Evolutionary conservation across 2,329 filamentous ascomycete species (phyloP).

Genomic region (Parascedosporium putredinis): DNA sequence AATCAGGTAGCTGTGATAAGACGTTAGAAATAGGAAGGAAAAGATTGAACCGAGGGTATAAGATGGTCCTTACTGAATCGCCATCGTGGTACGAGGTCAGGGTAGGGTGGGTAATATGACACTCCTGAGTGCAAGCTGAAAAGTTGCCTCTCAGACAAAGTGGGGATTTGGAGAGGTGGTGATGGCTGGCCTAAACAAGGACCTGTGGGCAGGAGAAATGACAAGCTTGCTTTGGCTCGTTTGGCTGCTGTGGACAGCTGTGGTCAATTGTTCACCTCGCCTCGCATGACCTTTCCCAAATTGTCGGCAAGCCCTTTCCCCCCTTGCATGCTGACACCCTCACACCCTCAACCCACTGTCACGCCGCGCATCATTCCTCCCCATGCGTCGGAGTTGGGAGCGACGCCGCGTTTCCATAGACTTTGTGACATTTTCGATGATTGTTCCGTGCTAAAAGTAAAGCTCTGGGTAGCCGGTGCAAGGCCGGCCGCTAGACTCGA

Average conservation of each 20-base stretch:
- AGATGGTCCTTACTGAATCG: conserved; percentile 30
- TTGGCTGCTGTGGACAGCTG: too few relatives aligned
- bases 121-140: neutral
- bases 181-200: neutral
- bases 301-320: neutral
- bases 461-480: too few relatives aligned
- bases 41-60: neutral
- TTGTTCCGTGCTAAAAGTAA: too few relatives aligned
- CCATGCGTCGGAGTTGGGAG: neutral
- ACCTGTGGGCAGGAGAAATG: neutral
- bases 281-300: neutral
- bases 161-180: neutral
- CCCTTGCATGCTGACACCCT: neutral
- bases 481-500: too few relatives aligned
- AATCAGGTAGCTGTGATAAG: conserved; percentile 71
- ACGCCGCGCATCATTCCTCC: neutral
- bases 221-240: too few relatives aligned
- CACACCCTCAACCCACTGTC: neutral
- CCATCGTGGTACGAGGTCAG: conserved; percentile 23
- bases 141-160: conserved; percentile 4
- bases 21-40: conserved; percentile 13
- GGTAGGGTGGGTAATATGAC: neutral
- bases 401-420: neutral
- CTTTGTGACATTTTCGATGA: too few relatives aligned
- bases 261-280: too few relatives aligned